Base-by-base conservation (phyloP, 495 filamentous ascomycete genomes). In the Trichoderma asperelloides region DNA sequence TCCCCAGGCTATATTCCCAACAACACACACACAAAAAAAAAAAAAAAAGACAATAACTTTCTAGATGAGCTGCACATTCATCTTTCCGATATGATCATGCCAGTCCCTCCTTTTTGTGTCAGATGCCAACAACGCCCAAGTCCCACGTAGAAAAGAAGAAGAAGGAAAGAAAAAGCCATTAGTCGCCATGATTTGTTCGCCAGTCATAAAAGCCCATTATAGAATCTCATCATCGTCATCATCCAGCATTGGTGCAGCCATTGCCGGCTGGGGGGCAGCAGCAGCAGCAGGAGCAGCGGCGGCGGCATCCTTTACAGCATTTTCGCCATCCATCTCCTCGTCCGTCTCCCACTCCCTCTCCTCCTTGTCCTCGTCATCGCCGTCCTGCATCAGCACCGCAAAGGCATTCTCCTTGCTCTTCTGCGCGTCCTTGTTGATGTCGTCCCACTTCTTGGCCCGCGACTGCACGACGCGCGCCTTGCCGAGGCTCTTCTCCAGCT, bases 401-500 rank as follows among this genome's bases (percentile, higher is more conserved):
- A 30, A 60, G 23, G 55, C 55, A 62, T 55, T 21, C 25, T n/a
- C 23, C 45, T 63, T 60, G 62, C 28, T 47, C 37, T 41, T 28
- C 67, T 43, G 40, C 27, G 7, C 45, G 63, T 41, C 79, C 70
- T 78, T 78, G 75, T 87, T 88, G 74, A 87, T 71, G 64, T 86
- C 82, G 27, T 88, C 85, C 87, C 85, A 87, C 55, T 79, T 76
- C 67, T 81, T 83, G 60, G 77, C 78, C 72, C 85, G 71, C 37
- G 78, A 74, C 65, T 85, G 80, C n/a, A 92, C 82, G n/a, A 71
- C 79, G 71, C 84, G 87, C 33, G 81, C 85, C 65, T 82, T 82
- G 21, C 71, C 81, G 69, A 85, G 79, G 76, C 89, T 93, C 72
- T 86, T 86, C 65, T 85, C 79, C 57, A 90, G 79, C 74, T 93